Conservation (phyloP, 495 filamentous ascomycete genomes). For the Oidiodendron maius region DNA sequence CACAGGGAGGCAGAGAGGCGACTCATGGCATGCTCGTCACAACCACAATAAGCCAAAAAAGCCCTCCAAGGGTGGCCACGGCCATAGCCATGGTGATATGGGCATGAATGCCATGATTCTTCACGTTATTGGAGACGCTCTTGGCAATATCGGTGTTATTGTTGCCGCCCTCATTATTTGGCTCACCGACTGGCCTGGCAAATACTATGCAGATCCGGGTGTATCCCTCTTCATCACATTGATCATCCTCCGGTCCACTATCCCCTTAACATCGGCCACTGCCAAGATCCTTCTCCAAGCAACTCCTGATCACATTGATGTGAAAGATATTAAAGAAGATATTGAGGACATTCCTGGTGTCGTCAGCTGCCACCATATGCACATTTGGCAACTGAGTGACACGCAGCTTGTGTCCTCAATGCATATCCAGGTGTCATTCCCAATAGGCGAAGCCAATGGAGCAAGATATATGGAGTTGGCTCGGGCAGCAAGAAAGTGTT, state of each 20-base stretch:
- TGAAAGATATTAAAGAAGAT: conserved; percentile 88
- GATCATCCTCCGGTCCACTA: conserved; percentile 86
- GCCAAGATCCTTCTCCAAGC: conserved; percentile 94
- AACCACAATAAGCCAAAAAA: conserved; percentile 77
- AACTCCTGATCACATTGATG: conserved; percentile 76
- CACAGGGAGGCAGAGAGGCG: conserved; percentile 8
- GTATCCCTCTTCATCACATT: conserved; percentile 95
- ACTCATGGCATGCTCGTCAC: conserved; percentile 54
- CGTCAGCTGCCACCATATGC: conserved; percentile 85
- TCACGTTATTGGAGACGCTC: conserved; percentile 91
- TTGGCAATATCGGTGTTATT: conserved; percentile 97
- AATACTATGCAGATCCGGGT: conserved; percentile 79
- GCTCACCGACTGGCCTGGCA: conserved; percentile 58
- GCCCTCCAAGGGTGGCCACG: conserved; percentile 47
- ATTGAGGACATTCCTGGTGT: conserved; percentile 80
- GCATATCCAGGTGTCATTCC: conserved; percentile 80
- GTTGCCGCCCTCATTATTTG: conserved; percentile 88
- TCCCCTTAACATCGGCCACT: conserved; percentile 88
- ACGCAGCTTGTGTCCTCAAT: conserved; percentile 87
- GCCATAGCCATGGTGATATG: conserved; percentile 78
- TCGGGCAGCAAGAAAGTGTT: conserved; percentile 68
- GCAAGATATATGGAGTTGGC: conserved; percentile 88
- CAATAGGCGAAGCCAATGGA: conserved; percentile 60
- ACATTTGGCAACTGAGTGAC: conserved; percentile 96
- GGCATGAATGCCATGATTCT: conserved; percentile 98